Conservation (phyloP, 257 asterid genomes). For the Solanum neorickii region DNA sequence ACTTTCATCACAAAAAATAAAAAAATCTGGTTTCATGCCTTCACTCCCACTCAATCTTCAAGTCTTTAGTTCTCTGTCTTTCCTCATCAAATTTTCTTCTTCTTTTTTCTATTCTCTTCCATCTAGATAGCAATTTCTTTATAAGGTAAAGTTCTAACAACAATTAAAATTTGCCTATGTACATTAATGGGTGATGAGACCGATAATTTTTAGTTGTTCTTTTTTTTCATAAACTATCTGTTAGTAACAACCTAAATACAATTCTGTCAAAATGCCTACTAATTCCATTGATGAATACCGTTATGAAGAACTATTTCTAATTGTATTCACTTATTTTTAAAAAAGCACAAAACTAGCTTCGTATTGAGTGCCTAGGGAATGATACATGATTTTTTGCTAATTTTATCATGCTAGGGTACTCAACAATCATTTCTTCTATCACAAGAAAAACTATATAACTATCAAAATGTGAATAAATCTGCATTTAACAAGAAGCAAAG, state of each 20-base stretch:
- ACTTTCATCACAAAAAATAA: background rate
- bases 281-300: background rate
- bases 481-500: background rate
- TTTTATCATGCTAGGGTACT: background rate
- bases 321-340: background rate
- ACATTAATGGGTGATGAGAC: background rate
- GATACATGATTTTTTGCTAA: background rate
- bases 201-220: background rate
- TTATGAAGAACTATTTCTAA: background rate
- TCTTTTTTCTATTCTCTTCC: background rate
- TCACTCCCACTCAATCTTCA: background rate
- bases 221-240: background rate
- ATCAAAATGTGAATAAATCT: background rate
- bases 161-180: background rate
- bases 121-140: background rate
- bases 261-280: background rate
- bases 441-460: background rate
- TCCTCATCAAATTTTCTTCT: background rate
- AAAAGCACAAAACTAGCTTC: background rate
- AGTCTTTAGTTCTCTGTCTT: background rate
- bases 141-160: background rate
- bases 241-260: background rate
- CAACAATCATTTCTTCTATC: background rate
- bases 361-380: background rate
- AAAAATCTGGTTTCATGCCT: background rate